phyloP scores from a whole-genome alignment of 345 rosid genomes.

The Geranium brycei region DNA sequence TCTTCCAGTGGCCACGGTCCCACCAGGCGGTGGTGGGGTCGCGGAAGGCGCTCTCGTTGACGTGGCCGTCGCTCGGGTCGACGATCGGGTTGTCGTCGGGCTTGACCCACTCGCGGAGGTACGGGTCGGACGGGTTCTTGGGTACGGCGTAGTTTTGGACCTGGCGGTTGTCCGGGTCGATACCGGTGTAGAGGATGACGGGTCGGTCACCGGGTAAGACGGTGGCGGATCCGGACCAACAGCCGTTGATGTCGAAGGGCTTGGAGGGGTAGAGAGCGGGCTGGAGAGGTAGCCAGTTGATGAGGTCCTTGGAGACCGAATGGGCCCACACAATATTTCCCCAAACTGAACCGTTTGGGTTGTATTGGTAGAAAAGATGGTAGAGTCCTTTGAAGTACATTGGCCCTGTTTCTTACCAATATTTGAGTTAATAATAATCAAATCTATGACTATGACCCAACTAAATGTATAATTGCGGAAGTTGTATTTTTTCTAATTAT shows the following conservation, averaged over 20 bases:
- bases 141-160: slow-evolving; percentile 72
- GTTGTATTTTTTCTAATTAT: too few species aligned
- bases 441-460: too few species aligned
- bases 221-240: slow-evolving; percentile 94
- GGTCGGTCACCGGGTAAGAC: slow-evolving; percentile 47
- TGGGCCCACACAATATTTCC: slow-evolving; percentile 98
- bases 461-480: too few species aligned
- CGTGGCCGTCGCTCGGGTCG: slow-evolving; percentile 20
- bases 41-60: slow-evolving; percentile 69
- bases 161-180: slow-evolving; percentile 34
- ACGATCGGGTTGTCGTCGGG: slow-evolving; percentile 61
- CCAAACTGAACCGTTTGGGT: slow-evolving; percentile 82
- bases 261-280: slow-evolving; percentile 57
- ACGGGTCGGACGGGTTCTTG: slow-evolving; percentile 52
- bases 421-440: too few species aligned
- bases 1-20: slow-evolving; percentile 47
- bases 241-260: slow-evolving; percentile 55
- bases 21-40: slow-evolving; percentile 92
- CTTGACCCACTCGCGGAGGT: slow-evolving; percentile 63
- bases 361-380: slow-evolving; percentile 84
- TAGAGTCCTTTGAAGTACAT: slow-evolving; percentile 66
- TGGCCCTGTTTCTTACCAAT: slow-evolving; percentile 31
- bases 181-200: slow-evolving; percentile 61
- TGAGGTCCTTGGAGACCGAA: slow-evolving; percentile 70
- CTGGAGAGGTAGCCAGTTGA: slow-evolving; percentile 65